Evolutionary conservation across 495 filamentous ascomycete species (phyloP), one percentile per base, ranked within the genome.

Genomic region (Xylaria intraflava): DNA sequence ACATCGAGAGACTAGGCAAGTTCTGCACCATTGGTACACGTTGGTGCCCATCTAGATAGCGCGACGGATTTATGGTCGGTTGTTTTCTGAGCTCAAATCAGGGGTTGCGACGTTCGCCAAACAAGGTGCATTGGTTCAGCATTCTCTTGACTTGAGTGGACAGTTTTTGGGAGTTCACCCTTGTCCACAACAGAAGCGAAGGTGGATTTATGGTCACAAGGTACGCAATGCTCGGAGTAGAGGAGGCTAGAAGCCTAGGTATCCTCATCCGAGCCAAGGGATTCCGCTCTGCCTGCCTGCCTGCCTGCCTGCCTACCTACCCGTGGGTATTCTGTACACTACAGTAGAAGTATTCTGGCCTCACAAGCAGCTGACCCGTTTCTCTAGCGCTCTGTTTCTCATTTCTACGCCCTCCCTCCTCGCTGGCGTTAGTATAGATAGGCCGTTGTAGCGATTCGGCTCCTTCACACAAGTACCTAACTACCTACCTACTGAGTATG

Each of bases 121-220:
- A 22, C 33, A 36, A 47, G 51, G 20, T 35, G 43, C 40, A 31
- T 53, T 26, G 51, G 16, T 46, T 44, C 40, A 53, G 52, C 36
- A 26, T 48, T n/a, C 10, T 9, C 29, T 10, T 2, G 10, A 36
- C n/a, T 31, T 27, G 1, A 55, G 27, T 55, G 52, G 52, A 7
- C 29, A 30, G 27, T 7, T 39, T 26, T n/a, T 24, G 4, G 33
- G 14, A 31, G 14, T n/a, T 19, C n/a, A 38, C 19, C 45, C 38
- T 9, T 47, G 44, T 43, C 27, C 8, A 17, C 16, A 47, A 20
- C 52, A 55, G 35, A 40, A 40, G 5, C 36, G n/a, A 46, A 11
- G 31, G 52, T 55, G 52, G 52, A 17, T 29, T 36, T 55, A 2
- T 14, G 52, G 52, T 55, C 52, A 55, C 52, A 55, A 55, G 52